Evolutionary conservation across 805 yeast species (phyloP).

Genomic region (Candida sanyiensis): DNA sequence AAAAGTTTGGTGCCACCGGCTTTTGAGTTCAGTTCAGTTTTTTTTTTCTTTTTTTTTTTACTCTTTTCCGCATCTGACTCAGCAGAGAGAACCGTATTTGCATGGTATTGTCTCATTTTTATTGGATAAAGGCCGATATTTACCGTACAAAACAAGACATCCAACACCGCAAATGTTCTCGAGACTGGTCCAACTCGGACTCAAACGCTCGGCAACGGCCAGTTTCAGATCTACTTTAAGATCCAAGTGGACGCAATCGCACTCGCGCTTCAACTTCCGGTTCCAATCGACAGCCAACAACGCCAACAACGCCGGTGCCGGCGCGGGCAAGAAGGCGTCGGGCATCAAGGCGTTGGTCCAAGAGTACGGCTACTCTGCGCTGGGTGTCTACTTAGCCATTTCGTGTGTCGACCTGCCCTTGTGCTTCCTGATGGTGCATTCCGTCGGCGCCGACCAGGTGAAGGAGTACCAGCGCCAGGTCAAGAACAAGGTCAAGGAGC

Average conservation of each 20-base stretch:
- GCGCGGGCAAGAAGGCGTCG: slow-evolving; percentile 5
- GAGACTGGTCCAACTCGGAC: slow-evolving; percentile 5
- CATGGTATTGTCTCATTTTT: too few species aligned
- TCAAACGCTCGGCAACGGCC: slow-evolving; percentile 4
- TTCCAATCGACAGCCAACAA: slow-evolving; percentile 8
- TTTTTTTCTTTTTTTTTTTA: too few species aligned
- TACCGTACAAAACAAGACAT: neutral
- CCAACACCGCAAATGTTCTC: slow-evolving; percentile 2
- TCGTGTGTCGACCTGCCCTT: slow-evolving; percentile 75
- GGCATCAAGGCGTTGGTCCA: slow-evolving; percentile 59
- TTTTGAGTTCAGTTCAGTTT: too few species aligned
- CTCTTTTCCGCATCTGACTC: too few species aligned
- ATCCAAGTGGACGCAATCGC: slow-evolving; percentile 8
- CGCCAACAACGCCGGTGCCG: slow-evolving; percentile 14
- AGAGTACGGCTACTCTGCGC: slow-evolving; percentile 87
- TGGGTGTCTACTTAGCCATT: slow-evolving; percentile 77
- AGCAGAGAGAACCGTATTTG: too few species aligned
- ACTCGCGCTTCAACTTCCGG: slow-evolving; percentile 6
- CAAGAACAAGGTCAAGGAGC: slow-evolving; percentile 36
- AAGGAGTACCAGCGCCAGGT: slow-evolving; percentile 56
- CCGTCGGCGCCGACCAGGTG: slow-evolving; percentile 79
- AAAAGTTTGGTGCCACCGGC: too few species aligned
- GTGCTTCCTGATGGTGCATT: slow-evolving; percentile 77
- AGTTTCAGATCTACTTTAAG: slow-evolving; percentile 5
- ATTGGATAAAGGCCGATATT: too few species aligned